These are phyloP conservation scores for Clonostachys rhizophaga DNA, from an alignment of 2,329 filamentous ascomycete genomes.

Conservation along the genomic window DNA sequence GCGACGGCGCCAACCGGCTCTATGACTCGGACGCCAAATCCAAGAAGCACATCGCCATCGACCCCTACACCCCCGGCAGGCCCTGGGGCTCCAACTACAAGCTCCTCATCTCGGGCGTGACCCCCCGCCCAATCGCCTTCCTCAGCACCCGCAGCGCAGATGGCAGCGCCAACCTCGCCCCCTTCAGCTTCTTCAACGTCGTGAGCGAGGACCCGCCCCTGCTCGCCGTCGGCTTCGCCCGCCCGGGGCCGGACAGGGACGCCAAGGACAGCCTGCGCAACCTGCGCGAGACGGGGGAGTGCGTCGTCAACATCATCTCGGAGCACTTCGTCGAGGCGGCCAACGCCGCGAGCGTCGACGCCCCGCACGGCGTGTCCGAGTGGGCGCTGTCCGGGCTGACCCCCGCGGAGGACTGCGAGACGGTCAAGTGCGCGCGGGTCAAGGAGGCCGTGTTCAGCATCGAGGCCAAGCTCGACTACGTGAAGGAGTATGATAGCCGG, in stretches of 20 bases:
- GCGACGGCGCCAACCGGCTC: conserved; percentile 58
- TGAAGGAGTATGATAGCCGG: conserved; percentile 72
- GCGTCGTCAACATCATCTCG: conserved; percentile 81
- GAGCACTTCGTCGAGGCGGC: conserved; percentile 85
- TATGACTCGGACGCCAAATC: conserved; percentile 9
- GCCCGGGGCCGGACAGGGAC: not conserved
- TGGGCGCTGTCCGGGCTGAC: conserved; percentile 77
- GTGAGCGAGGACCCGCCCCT: conserved; percentile 83
- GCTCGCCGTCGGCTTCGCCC: conserved; percentile 55
- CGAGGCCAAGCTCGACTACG: conserved; percentile 74
- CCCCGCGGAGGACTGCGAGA: conserved; percentile 55
- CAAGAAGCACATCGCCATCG: conserved; percentile 67
- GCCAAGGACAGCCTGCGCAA: conserved; percentile 81
- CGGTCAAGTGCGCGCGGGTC: conserved; percentile 69
- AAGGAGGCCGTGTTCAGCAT: conserved; percentile 79
- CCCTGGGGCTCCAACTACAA: conserved; percentile 79
- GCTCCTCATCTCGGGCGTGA: conserved; percentile 76
- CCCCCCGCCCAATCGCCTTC: conserved; percentile 76
- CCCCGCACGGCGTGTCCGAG: conserved; percentile 72
- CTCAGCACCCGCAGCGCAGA: conserved; percentile 52
- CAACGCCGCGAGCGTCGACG: conserved; percentile 74
- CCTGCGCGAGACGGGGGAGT: conserved; percentile 66
- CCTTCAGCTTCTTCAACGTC: conserved; percentile 83
- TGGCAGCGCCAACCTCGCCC: conserved; percentile 71
- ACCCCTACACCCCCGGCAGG: conserved; percentile 71